Evolutionary conservation across 164 flowering plant genomes (phyloP).

Genomic region (Kingdonia uniflora): DNA sequence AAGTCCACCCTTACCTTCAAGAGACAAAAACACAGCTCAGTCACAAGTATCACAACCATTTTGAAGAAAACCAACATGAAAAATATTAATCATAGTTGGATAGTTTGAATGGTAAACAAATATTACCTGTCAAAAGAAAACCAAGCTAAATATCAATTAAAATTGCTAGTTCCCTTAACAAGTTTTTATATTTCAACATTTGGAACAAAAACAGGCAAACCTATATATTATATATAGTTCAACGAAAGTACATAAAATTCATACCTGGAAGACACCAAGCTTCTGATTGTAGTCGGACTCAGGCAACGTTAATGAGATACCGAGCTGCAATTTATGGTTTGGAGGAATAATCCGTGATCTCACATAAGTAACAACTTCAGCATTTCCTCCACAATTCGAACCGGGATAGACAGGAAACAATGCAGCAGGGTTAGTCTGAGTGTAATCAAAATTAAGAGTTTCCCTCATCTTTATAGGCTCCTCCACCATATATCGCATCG

Average conservation of each 20-base stretch:
- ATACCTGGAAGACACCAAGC: slow-evolving; percentile 56
- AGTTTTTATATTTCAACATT: too few relatives aligned
- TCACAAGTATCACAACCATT: too few relatives aligned
- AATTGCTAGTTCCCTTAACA: too few relatives aligned
- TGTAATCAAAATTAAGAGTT: slow-evolving; percentile 66
- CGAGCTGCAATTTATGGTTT: slow-evolving; percentile 43
- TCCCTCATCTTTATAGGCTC: slow-evolving; percentile 52
- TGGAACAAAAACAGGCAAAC: too few relatives aligned
- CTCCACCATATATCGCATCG: slow-evolving; percentile 47
- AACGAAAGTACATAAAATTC: too few relatives aligned
- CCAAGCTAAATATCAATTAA: too few relatives aligned
- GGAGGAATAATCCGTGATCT: slow-evolving; percentile 34
- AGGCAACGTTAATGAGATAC: slow-evolving; percentile 52
- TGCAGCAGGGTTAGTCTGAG: slow-evolving; percentile 59
- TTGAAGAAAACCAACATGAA: too few relatives aligned
- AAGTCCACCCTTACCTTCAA: slow-evolving; percentile 71
- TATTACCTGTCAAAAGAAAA: too few relatives aligned
- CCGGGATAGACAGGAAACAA: slow-evolving; percentile 40
- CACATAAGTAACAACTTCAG: slow-evolving; percentile 14
- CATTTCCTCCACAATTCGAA: slow-evolving; percentile 23
- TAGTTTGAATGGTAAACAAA: too few relatives aligned
- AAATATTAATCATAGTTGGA: neutral
- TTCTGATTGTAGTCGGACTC: slow-evolving; percentile 59
- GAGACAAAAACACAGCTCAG: too few relatives aligned
- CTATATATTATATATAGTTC: too few relatives aligned